A percentile compares a stretch with the other conserved stretches of the same genome.
Evolutionary conservation across 768 basidiomycete genomes (phyloP).

Genomic region (Lactarius psammicola): DNA sequence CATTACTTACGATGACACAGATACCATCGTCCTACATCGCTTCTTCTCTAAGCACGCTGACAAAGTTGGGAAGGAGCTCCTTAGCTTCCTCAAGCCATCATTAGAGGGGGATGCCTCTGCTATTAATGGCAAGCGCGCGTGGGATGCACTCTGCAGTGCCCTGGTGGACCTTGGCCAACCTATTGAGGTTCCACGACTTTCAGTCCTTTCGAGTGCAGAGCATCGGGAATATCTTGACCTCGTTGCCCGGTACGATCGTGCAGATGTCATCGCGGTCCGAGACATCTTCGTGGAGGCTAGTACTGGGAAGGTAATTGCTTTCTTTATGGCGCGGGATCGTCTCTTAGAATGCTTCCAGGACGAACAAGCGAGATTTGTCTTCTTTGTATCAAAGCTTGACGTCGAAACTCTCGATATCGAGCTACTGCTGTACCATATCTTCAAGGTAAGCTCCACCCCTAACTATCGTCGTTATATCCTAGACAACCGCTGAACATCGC

Average conservation of each 20-base stretch:
- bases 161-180: conserved; percentile 77
- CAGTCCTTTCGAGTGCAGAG: conserved; percentile 44
- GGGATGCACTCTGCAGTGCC: conserved; percentile 77
- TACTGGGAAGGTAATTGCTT: conserved; percentile 43
- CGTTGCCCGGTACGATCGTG: conserved; percentile 60
- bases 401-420: conserved; percentile 80
- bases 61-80: conserved; percentile 82
- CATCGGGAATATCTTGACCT: conserved; percentile 69
- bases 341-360: conserved; percentile 35
- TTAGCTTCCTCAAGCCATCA: conserved; percentile 64
- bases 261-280: conserved; percentile 59
- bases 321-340: not conserved
- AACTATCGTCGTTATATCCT: not conserved
- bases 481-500: not conserved
- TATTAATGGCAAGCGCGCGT: conserved; percentile 71
- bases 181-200: conserved; percentile 63
- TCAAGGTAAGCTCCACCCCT: conserved; percentile 51
- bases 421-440: conserved; percentile 70
- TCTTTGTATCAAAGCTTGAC: conserved; percentile 67
- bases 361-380: conserved; percentile 52
- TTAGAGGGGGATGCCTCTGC: conserved; percentile 54
- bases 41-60: conserved; percentile 84
- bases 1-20: conserved; percentile 79
- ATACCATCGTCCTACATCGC: conserved; percentile 77
- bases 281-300: conserved; percentile 63